A percentile compares a stretch with the other conserved stretches of the same genome.
phyloP scores from a whole-genome alignment of 176 grass and related monocot genomes.

The Bromus sterilis region DNA sequence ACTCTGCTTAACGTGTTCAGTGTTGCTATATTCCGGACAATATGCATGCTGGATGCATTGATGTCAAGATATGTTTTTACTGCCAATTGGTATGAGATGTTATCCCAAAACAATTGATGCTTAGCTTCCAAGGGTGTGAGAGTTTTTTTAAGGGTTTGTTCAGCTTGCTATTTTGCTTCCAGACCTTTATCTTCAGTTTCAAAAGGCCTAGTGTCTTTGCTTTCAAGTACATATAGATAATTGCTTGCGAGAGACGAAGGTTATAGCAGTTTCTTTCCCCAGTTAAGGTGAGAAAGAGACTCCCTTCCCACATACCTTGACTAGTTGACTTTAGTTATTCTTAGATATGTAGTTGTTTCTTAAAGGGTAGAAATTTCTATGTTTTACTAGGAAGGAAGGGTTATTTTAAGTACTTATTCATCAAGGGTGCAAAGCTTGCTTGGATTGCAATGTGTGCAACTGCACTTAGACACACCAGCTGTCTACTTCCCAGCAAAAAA shows the following conservation, averaged over 20 bases:
- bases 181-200: neutral
- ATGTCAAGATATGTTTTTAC: conserved; percentile 14
- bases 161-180: conserved; percentile 7
- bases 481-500: conserved; percentile 1
- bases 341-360: conserved; percentile 10
- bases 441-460: conserved; percentile 30
- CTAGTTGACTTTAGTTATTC: conserved; percentile 19
- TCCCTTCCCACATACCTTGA: conserved; percentile 1
- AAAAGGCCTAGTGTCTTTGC: conserved; percentile 26
- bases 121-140: conserved; percentile 27
- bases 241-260: neutral
- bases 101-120: neutral
- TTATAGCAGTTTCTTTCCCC: conserved; percentile 11
- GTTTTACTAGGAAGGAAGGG: neutral
- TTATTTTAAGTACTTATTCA: neutral
- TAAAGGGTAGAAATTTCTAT: conserved; percentile 11
- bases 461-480: conserved; percentile 11
- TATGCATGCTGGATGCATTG: neutral
- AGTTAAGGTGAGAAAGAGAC: conserved; percentile 6
- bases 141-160: conserved; percentile 13
- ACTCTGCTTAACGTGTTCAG: neutral
- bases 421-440: conserved; percentile 23
- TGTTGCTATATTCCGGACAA: conserved; percentile 6
- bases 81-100: neutral
- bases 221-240: conserved; percentile 24